Percentiles rank a stretch among this genome's conserved stretches.
Evolutionary conservation across 495 filamentous ascomycete species (phyloP).

Genomic region (Daldinia grandis): DNA sequence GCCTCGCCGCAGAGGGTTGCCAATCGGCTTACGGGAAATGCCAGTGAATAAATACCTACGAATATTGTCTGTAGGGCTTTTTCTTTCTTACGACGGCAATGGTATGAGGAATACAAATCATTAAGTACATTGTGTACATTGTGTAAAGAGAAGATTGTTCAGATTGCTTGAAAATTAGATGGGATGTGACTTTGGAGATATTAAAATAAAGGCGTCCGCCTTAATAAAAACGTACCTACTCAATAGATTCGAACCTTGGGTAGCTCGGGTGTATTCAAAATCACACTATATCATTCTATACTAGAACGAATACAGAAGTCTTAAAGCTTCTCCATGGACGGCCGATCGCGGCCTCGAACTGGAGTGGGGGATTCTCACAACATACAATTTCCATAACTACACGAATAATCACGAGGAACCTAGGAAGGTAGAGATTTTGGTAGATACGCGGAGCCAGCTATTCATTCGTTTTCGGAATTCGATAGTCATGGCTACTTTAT

Average conservation of each 20-base stretch:
- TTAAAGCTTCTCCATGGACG: not conserved
- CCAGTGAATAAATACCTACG: constrained; percentile 3
- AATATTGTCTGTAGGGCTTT: not conserved
- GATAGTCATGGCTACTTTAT: constrained; percentile 51
- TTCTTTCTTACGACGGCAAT: not conserved
- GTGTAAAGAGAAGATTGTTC: not conserved
- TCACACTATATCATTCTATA: not conserved
- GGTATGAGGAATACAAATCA: not conserved
- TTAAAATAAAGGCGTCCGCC: not conserved
- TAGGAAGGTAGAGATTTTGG: not conserved
- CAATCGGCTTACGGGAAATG: constrained; percentile 46
- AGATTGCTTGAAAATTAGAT: not conserved
- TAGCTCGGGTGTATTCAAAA: not conserved
- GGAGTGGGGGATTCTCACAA: constrained; percentile 21
- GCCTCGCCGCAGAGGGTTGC: constrained; percentile 42
- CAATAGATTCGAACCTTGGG: not conserved
- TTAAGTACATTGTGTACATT: not conserved
- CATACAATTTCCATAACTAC: constrained; percentile 6
- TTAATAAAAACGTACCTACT: not conserved
- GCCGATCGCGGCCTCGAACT: constrained; percentile 30
- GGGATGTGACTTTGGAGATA: not conserved
- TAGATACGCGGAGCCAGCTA: not conserved
- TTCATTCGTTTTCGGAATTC: not conserved
- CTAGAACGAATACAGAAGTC: constrained; percentile 1
- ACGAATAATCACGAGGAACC: not conserved